phyloP scores from a whole-genome alignment of 345 rosid genomes.

The Aquilaria malaccensis region DNA sequence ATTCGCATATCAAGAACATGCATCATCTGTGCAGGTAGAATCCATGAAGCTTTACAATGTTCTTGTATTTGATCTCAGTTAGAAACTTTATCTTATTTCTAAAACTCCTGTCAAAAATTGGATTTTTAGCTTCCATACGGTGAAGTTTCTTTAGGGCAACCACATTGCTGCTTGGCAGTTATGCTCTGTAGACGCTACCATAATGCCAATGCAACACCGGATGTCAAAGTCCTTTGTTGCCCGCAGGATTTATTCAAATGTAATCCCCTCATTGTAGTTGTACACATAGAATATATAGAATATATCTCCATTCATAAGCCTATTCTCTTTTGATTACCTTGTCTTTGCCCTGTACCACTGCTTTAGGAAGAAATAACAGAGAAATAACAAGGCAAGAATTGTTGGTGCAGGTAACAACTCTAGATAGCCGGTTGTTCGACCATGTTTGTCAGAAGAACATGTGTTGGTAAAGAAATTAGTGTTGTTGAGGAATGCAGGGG shows the following conservation, averaged over 20 bases:
- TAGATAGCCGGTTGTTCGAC: too few species aligned
- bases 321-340: not conserved
- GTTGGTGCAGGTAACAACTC: too few species aligned
- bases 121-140: conserved; percentile 3
- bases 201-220: conserved; percentile 6
- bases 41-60: conserved; percentile 9
- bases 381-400: too few species aligned
- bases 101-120: not conserved
- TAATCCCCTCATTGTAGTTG: conserved; percentile 8
- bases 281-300: conserved; percentile 2
- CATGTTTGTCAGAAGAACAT: too few species aligned
- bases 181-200: conserved; percentile 11
- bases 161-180: not conserved
- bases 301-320: conserved; percentile 6
- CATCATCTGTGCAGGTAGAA: conserved; percentile 4
- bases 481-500: not conserved
- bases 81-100: conserved; percentile 1
- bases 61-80: conserved; percentile 1
- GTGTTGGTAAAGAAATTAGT: too few species aligned
- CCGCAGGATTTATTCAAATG: conserved; percentile 2
- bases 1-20: conserved; percentile 3
- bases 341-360: too few species aligned
- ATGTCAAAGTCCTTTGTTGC: conserved; percentile 11
- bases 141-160: conserved; percentile 13
- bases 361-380: too few species aligned